Percentiles rank a stretch among this genome's conserved stretches.
Conservation (phyloP, 176 grass and related monocot genomes). For the Paspalum vaginatum region DNA sequence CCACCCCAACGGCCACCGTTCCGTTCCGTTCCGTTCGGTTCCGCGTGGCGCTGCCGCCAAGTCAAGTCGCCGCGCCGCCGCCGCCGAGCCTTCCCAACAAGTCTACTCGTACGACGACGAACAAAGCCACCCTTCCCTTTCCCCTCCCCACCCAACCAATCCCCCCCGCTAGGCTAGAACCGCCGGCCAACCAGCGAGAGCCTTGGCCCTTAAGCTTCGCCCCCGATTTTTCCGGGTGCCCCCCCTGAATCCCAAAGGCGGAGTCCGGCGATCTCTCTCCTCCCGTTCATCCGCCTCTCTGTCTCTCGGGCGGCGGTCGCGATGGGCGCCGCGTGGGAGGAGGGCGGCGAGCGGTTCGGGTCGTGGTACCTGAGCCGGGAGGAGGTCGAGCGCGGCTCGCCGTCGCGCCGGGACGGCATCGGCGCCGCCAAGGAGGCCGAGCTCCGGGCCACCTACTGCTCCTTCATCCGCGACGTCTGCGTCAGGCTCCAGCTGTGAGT, state of each 20-base stretch:
- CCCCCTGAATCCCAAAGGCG: too few relatives aligned
- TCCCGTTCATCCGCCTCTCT: not conserved
- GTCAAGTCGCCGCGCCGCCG: conserved; percentile 32
- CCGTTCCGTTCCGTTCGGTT: not conserved
- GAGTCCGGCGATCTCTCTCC: not conserved
- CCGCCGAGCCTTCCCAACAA: not conserved
- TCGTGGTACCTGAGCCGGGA: conserved; percentile 56
- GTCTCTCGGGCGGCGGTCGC: not conserved
- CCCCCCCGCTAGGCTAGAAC: too few relatives aligned
- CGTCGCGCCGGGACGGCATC: conserved; percentile 63
- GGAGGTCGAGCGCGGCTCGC: conserved; percentile 63
- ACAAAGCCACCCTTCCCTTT: not conserved
- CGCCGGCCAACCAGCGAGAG: not conserved
- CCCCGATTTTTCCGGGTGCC: not conserved
- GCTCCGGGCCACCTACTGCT: conserved; percentile 64
- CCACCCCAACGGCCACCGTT: conserved; percentile 2
- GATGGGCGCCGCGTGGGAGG: not conserved
- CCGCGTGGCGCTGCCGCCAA: conserved; percentile 29
- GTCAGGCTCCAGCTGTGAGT: conserved; percentile 58
- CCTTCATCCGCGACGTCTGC: conserved; percentile 60
- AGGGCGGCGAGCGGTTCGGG: not conserved
- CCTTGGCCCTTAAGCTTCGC: not conserved
- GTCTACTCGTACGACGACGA: not conserved
- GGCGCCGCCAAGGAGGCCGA: conserved; percentile 55
- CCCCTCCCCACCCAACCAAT: not conserved